phyloP scores from a whole-genome alignment of 148 eudicot species.

The Rhododendron williamsianum region DNA sequence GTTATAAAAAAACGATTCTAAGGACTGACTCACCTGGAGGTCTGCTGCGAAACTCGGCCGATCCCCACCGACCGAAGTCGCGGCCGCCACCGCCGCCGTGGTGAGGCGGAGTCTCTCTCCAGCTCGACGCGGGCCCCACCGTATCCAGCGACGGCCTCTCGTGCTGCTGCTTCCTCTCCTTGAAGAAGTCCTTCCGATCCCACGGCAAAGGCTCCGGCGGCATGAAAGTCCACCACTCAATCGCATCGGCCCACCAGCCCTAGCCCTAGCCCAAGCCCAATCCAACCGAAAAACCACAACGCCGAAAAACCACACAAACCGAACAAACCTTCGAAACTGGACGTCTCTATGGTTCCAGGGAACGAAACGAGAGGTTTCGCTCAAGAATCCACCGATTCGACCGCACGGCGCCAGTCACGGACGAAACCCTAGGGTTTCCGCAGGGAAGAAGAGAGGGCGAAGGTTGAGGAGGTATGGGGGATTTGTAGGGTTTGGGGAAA shows the following conservation, averaged over 20 bases:
- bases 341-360: background rate
- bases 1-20: background rate
- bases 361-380: background rate
- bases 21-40: conserved; percentile 38
- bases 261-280: background rate
- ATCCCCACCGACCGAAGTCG: conserved; percentile 41
- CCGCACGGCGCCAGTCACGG: background rate
- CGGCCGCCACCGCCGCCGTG: conserved; percentile 26
- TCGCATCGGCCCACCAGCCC: conserved; percentile 18
- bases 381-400: background rate
- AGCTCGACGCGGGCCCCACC: conserved; percentile 26
- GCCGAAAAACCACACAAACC: background rate
- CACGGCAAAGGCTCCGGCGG: conserved; percentile 84
- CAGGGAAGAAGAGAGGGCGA: background rate
- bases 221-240: conserved; percentile 44
- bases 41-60: conserved; percentile 35
- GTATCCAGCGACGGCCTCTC: conserved; percentile 28
- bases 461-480: background rate
- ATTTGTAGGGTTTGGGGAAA: background rate
- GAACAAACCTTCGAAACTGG: background rate
- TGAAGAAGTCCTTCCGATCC: conserved; percentile 70
- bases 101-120: conserved; percentile 44
- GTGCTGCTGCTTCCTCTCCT: conserved; percentile 48
- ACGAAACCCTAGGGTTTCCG: background rate
- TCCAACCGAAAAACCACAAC: background rate